Base-by-base conservation (phyloP, 208 protist species). In the Acanthamoeba castellanii region DNA sequence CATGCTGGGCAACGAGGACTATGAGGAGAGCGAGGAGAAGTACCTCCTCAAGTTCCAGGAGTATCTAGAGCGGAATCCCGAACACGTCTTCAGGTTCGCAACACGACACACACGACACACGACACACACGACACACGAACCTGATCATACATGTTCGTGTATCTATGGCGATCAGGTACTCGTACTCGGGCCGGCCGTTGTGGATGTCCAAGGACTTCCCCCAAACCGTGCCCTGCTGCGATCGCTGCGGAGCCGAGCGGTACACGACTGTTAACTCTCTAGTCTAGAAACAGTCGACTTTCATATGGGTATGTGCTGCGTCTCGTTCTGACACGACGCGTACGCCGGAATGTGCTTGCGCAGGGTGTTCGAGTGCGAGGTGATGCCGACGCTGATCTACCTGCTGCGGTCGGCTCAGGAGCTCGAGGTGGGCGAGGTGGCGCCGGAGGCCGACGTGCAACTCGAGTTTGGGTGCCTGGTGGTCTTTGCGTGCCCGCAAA, bases 381-480 rank as follows among this genome's bases (percentile, higher is more conserved):
- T 81, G 70, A 81, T 81, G 70, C 70, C 70, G 14, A 81, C 70
- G 34, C 70, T 81, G 30, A 81, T 81, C 70, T 81, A 81, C 70
- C 37, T 81, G 30, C 32, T 81, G 34, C 70, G 70, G 37, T 32
- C 70, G 37, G 70, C 70, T 0, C 70, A 81, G 37, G 70, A 81
- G 37, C 32, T 45, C 37, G 70, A 81, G 20, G 70, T 7, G 5
- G 70, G 0, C 18, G 34, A 81, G 37, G 32, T 57, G 4, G 16
- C 61, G 27, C 61, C 61, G 37, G 25, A 22, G 70, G n/a, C 66
- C 25, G 70, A 81, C 70, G 70, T 81, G 4, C 70, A 81, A n/a
- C 70, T 81, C 32, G 70, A 81, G 13, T 81, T 81, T 14, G 70
- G 70, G 6, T 81, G 70, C 37, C 27, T 81, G 70, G 25, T 30